Conservation (phyloP, 2,329 filamentous ascomycete species). For the Aureobasidium sp. region DNA sequence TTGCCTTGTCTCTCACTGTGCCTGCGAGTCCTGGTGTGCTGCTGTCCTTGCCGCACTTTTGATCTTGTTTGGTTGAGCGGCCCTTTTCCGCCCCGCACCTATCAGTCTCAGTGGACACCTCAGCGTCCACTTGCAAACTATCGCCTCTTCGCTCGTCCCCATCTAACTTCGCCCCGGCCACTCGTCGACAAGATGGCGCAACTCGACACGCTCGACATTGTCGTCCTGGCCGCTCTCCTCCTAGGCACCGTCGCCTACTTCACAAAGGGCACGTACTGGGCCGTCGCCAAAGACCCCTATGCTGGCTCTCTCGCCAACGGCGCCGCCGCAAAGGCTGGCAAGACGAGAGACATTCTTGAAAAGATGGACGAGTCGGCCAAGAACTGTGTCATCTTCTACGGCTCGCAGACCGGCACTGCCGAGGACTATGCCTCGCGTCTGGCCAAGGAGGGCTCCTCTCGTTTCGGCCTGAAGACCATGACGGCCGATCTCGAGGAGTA, state of each 20-base stretch:
- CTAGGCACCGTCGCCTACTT: conserved; percentile 90
- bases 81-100: background rate
- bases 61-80: background rate
- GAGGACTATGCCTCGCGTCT: conserved; percentile 96
- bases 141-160: background rate
- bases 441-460: conserved; percentile 93
- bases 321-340: conserved; percentile 63
- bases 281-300: conserved; percentile 80
- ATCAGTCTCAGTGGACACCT: background rate
- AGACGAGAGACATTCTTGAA: conserved; percentile 86
- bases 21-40: background rate
- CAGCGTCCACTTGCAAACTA: background rate
- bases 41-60: background rate
- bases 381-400: conserved; percentile 98
- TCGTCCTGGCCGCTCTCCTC: conserved; percentile 81
- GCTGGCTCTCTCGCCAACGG: conserved; percentile 65
- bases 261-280: conserved; percentile 95
- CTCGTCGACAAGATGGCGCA: conserved; percentile 62
- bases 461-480: conserved; percentile 96
- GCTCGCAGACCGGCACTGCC: conserved; percentile 94
- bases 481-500: conserved; percentile 97
- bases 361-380: conserved; percentile 94
- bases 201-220: conserved; percentile 89
- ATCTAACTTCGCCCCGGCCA: background rate
- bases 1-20: background rate